These are phyloP conservation scores for Epichloe uncinata DNA, from an alignment of 2,329 filamentous ascomycete genomes.

Conservation along the genomic window DNA sequence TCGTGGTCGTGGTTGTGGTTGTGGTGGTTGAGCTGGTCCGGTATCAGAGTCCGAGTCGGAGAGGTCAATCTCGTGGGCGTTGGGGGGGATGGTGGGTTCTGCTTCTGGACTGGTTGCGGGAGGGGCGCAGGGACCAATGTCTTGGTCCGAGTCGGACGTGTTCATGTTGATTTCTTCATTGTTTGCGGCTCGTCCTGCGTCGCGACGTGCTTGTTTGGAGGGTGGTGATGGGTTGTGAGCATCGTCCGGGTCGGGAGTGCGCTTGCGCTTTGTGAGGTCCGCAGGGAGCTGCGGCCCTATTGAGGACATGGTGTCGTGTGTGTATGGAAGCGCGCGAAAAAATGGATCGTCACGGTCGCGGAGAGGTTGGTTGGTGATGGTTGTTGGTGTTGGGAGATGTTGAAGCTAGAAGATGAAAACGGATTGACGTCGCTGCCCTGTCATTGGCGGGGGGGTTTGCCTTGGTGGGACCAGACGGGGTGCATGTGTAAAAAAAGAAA, in stretches of 20 bases:
- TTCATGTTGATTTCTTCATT: conserved; percentile 27
- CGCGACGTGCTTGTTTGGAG: conserved; percentile 3
- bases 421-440: too few species aligned
- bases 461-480: too few species aligned
- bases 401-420: too few species aligned
- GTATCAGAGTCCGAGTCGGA: neutral
- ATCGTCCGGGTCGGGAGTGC: conserved; percentile 26
- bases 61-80: conserved; percentile 9
- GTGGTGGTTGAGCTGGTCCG: conserved; percentile 10
- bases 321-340: neutral
- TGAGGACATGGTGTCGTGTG: conserved; percentile 39
- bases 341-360: neutral
- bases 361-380: neutral
- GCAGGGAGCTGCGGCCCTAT: conserved; percentile 60
- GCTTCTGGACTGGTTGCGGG: conserved; percentile 7
- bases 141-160: conserved; percentile 19
- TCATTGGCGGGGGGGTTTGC: too few species aligned
- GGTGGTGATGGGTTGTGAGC: conserved; percentile 20
- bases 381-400: neutral
- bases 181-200: conserved; percentile 4
- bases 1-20: conserved; percentile 19
- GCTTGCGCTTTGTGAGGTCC: conserved; percentile 51
- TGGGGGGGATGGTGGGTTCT: neutral
- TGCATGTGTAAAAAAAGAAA: too few species aligned
- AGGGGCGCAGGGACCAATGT: conserved; percentile 22